Evolutionary conservation across 2,329 filamentous ascomycete genomes (phyloP), one percentile per base, ranked within the genome.

Genomic region (Claviceps sp.): DNA sequence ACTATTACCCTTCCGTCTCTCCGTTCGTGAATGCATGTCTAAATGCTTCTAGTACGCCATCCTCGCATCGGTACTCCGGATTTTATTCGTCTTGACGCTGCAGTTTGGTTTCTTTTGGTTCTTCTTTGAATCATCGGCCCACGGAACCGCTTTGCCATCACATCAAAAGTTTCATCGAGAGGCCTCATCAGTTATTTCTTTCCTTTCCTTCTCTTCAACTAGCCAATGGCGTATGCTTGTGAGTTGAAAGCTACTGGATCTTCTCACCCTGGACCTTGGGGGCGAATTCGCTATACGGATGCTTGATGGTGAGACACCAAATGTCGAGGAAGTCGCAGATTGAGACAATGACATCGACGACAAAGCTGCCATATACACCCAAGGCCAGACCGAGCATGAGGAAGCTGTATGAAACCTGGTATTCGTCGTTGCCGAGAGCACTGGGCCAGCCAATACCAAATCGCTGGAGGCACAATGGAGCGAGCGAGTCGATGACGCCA

Each of bases 261-360:
- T 75, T 75, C 60, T 74, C 71, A 34, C 63, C 66, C 43, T 63
- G 66, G 34, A 65, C 59, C 46, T 60, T 52, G n/a, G 41, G 16
- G 16, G 9, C 49, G 24, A 59, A 68, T 60, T 78, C 76, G 24
- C 74, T 70, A 57, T 77, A 75, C 22, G 79, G 81, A 61, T 97
- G 84, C 78, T 98, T 98, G 72, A 98, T 98, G 1, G 87, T 95
- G 65, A 98, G 74, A 65, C 93, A 98, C 89, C 89, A 97, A 59
- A 98, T 98, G 65, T 98, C 93, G 55, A 97, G 76, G 66, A 95
- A 95, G 67, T 98, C 93, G 70, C 93, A 98, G 60, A 98, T 97
- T 34, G 89, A 94, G 54, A 93, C 89, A 59, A 98, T 96, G 52
- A 97, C 90, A 65, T 97, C 93, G 36, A 95, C 87, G 52, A 97